These are phyloP conservation scores for Verticillium dahliae DNA, from an alignment of 2,329 filamentous ascomycete genomes.

Conservation along the genomic window DNA sequence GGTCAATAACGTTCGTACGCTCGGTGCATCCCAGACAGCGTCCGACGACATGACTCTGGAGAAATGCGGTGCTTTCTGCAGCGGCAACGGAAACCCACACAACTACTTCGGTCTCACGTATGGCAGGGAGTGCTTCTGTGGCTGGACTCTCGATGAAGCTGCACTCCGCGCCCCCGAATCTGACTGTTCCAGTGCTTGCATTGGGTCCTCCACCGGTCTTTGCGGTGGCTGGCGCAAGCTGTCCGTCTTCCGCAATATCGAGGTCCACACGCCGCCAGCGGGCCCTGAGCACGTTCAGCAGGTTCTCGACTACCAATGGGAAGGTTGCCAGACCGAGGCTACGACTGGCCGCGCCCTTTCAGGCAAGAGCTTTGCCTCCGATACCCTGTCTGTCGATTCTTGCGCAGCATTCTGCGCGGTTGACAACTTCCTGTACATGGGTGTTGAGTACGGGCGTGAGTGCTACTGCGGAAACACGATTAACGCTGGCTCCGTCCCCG, in stretches of 20 bases:
- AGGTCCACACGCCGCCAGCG: slow-evolving; percentile 7
- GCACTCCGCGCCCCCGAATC: slow-evolving; percentile 10
- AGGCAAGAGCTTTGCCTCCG: slow-evolving; percentile 9
- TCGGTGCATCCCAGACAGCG: slow-evolving; percentile 7
- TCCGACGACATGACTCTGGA: slow-evolving; percentile 15
- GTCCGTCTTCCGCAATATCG: slow-evolving; percentile 15
- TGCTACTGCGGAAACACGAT: slow-evolving; percentile 17
- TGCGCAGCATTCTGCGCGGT: slow-evolving; percentile 17
- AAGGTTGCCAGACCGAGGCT: slow-evolving; percentile 15
- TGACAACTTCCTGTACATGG: slow-evolving; percentile 14
- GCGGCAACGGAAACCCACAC: slow-evolving; percentile 10
- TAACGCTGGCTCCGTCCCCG: slow-evolving; percentile 9
- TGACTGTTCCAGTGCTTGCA: slow-evolving; percentile 12
- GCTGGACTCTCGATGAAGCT: slow-evolving; percentile 11
- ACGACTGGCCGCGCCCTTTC: slow-evolving; percentile 13
- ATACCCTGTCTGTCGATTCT: slow-evolving; percentile 16
- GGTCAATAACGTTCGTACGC: slow-evolving; percentile 10
- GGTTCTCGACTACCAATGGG: slow-evolving; percentile 12
- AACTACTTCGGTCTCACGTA: slow-evolving; percentile 19
- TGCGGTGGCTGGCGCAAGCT: slow-evolving; percentile 14
- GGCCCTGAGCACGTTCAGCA: slow-evolving; percentile 8
- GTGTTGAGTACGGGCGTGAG: slow-evolving; percentile 20
- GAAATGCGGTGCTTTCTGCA: slow-evolving; percentile 17
- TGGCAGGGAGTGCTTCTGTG: slow-evolving; percentile 15
- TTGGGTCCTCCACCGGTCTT: slow-evolving; percentile 4